Percentiles rank a stretch among this genome's conserved stretches.
Conservation (phyloP, 768 basidiomycete genomes). For the Suillus variegatus region DNA sequence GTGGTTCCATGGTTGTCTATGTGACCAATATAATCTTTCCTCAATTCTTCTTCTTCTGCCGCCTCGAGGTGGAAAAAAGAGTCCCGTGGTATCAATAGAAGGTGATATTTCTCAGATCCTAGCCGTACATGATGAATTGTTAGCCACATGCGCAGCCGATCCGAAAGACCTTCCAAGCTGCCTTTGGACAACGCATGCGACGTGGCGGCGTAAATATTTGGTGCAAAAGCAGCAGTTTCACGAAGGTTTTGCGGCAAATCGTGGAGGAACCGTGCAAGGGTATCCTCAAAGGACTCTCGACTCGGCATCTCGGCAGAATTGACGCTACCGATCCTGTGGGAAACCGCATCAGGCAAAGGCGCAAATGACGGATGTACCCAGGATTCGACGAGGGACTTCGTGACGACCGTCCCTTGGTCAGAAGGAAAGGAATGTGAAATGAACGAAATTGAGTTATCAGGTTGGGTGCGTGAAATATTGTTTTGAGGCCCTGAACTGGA, state of each 20-base stretch:
- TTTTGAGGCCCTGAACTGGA: conserved; percentile 23
- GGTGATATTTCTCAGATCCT: conserved; percentile 58
- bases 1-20: conserved; percentile 27
- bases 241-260: conserved; percentile 55
- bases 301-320: conserved; percentile 62
- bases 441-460: conserved; percentile 39
- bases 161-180: conserved; percentile 32
- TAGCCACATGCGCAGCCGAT: conserved; percentile 54
- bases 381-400: conserved; percentile 50
- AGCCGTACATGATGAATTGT: conserved; percentile 60
- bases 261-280: conserved; percentile 48
- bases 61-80: conserved; percentile 52
- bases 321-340: conserved; percentile 53
- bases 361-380: conserved; percentile 62
- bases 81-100: conserved; percentile 63
- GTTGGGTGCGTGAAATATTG: conserved; percentile 25
- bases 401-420: conserved; percentile 39
- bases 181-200: conserved; percentile 47
- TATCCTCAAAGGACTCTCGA: conserved; percentile 52
- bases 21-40: conserved; percentile 46
- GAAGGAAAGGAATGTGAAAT: conserved; percentile 44
- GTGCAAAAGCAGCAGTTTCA: conserved; percentile 59
- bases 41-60: conserved; percentile 51
- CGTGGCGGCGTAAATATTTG: conserved; percentile 55
- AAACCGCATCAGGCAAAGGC: conserved; percentile 57